phyloP scores from a whole-genome alignment of 1,284 basidiomycete genomes.

The Apiotrichum laibachii region DNA sequence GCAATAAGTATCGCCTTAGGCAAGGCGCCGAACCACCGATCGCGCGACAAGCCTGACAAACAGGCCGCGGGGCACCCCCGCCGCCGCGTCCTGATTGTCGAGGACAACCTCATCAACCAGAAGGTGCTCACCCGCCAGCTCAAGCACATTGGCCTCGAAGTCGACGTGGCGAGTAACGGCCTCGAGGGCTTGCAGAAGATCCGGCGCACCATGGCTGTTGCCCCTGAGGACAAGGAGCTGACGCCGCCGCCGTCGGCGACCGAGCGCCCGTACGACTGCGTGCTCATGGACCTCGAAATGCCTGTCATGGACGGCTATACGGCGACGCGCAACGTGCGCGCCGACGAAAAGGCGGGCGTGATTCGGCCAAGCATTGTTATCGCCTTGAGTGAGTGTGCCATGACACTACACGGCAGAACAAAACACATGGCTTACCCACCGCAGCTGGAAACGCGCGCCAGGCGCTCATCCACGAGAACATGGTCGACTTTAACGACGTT shows the following conservation, averaged over 20 bases:
- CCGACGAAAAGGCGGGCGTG: not conserved
- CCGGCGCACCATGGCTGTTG: conserved; percentile 18
- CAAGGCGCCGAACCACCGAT: too few relatives aligned
- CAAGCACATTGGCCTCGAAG: conserved; percentile 32
- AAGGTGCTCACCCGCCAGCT: conserved; percentile 47
- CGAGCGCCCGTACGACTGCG: conserved; percentile 33
- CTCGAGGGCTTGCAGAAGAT: conserved; percentile 50
- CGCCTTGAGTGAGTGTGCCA: conserved; percentile 13
- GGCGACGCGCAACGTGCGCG: conserved; percentile 10
- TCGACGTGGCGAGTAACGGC: conserved; percentile 46
- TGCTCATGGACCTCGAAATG: conserved; percentile 50
- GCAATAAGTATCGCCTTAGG: too few relatives aligned
- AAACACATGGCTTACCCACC: too few relatives aligned
- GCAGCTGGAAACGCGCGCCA: conserved; percentile 21
- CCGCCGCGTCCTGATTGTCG: conserved; percentile 33
- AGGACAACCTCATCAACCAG: conserved; percentile 51
- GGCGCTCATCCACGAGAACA: conserved; percentile 11
- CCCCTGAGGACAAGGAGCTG: too few relatives aligned
- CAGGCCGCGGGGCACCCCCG: conserved; percentile 34
- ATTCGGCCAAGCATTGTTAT: not conserved
- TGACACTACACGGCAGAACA: too few relatives aligned
- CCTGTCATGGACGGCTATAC: conserved; percentile 28
- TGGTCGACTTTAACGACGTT: conserved; percentile 29
- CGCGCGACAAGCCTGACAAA: too few relatives aligned
- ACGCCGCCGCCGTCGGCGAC: not conserved